Percentiles rank a stretch among this genome's conserved stretches.
Conservation (phyloP, 2,329 filamentous ascomycete genomes). For the Dichotomopilus funicola region DNA sequence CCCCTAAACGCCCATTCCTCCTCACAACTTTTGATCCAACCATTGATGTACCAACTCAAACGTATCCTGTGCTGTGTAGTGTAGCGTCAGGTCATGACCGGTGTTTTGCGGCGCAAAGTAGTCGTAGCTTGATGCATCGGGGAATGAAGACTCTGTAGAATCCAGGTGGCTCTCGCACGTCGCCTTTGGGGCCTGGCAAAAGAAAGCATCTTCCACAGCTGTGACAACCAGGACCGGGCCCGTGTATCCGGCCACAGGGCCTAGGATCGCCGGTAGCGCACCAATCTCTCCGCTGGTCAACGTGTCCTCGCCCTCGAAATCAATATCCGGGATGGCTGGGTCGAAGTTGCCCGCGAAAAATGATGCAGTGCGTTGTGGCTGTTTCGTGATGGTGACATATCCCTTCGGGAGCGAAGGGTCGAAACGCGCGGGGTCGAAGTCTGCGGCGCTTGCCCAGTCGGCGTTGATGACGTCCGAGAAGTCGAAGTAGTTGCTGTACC, state of each 20-base stretch:
- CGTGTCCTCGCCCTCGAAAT: constrained; percentile 14
- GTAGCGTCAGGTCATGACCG: constrained; percentile 16
- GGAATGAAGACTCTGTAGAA: constrained; percentile 4
- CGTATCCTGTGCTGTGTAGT: constrained; percentile 19
- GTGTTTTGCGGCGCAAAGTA: constrained; percentile 6
- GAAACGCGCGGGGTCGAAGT: constrained; percentile 1
- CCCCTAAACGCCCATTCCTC: too few species aligned
- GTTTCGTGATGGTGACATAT: constrained; percentile 8
- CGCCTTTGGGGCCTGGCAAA: constrained; percentile 7
- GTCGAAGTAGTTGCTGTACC: constrained; percentile 11
- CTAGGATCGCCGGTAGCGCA: neutral
- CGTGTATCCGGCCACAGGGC: constrained; percentile 2
- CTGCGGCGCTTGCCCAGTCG: neutral
- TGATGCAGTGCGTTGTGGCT: neutral
- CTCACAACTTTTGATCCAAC: constrained; percentile 7
- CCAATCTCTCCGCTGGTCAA: constrained; percentile 13
- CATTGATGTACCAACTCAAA: constrained; percentile 11
- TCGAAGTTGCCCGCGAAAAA: constrained; percentile 8
- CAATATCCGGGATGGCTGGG: constrained; percentile 1
- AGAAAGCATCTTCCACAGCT: constrained; percentile 9
- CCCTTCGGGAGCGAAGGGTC: neutral
- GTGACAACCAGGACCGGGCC: constrained; percentile 12
- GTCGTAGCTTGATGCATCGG: constrained; percentile 2
- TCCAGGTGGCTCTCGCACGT: constrained; percentile 9
- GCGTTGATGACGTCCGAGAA: constrained; percentile 4